Conservation (phyloP, 2,329 filamentous ascomycete genomes). For the Monosporascus sp. region DNA sequence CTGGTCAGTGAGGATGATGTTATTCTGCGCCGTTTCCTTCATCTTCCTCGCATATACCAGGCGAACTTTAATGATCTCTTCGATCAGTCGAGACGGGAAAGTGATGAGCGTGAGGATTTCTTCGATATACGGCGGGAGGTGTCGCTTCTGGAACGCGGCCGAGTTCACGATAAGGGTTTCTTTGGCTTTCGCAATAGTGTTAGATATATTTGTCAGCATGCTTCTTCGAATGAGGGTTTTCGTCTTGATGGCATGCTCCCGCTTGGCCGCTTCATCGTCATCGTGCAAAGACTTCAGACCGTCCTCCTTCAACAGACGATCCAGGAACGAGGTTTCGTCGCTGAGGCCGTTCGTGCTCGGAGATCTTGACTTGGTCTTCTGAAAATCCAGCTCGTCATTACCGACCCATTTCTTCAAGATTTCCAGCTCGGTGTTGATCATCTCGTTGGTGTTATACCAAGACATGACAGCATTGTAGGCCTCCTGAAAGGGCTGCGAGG, state of each 20-base stretch:
- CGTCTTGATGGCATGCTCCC: slow-evolving; percentile 30
- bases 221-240: slow-evolving; percentile 50
- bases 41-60: slow-evolving; percentile 90
- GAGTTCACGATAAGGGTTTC: slow-evolving; percentile 83
- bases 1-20: slow-evolving; percentile 90
- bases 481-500: slow-evolving; percentile 70
- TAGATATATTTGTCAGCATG: slow-evolving; percentile 77
- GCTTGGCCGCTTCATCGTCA: slow-evolving; percentile 40
- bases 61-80: slow-evolving; percentile 91
- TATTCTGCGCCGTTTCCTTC: slow-evolving; percentile 90
- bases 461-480: slow-evolving; percentile 85
- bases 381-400: slow-evolving; percentile 90
- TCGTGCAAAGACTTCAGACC: slow-evolving; percentile 88
- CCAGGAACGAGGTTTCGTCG: slow-evolving; percentile 90
- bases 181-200: slow-evolving; percentile 90
- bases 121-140: slow-evolving; percentile 93
- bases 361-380: slow-evolving; percentile 64
- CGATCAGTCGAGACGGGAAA: slow-evolving; percentile 90
- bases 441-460: slow-evolving; percentile 94
- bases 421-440: slow-evolving; percentile 90
- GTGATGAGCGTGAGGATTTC: slow-evolving; percentile 94
- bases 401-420: slow-evolving; percentile 96
- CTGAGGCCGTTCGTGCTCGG: slow-evolving; percentile 67
- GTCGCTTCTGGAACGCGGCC: slow-evolving; percentile 76
- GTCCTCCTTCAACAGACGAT: slow-evolving; percentile 92